Evolutionary conservation across 2,329 filamentous ascomycete genomes (phyloP).

Genomic region (Xylaria sp.): DNA sequence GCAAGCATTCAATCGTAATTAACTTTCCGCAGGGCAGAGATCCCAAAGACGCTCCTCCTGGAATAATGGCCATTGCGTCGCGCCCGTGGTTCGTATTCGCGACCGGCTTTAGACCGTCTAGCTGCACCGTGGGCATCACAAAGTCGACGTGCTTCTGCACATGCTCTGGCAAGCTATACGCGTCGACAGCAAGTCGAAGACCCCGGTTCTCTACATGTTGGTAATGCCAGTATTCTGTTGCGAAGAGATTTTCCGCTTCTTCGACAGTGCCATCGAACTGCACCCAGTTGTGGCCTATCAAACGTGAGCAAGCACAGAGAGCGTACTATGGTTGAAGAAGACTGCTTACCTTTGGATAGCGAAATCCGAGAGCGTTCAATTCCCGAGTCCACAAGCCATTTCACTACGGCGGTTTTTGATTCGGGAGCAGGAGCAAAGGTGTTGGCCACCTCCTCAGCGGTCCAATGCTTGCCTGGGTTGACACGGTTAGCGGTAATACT

Average conservation of each 20-base stretch:
- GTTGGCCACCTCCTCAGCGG: conserved; percentile 48
- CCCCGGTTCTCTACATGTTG: conserved; percentile 36
- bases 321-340: no score
- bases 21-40: conserved; percentile 25
- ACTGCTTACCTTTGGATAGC: conserved; percentile 50
- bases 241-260: conserved; percentile 59
- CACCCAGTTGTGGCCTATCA: conserved; percentile 53
- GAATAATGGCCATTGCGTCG: conserved; percentile 11
- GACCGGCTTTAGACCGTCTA: conserved; percentile 37
- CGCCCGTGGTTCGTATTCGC: conserved; percentile 22
- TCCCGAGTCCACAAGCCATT: conserved; percentile 60
- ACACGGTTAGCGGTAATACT: neutral
- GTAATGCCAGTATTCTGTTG: conserved; percentile 55
- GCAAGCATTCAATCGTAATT: conserved; percentile 32
- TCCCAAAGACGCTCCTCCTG: conserved; percentile 23
- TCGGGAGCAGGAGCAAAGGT: conserved; percentile 51
- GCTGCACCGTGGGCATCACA: conserved; percentile 49
- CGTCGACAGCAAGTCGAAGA: conserved; percentile 49
- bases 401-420: conserved; percentile 54
- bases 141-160: conserved; percentile 48
- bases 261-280: conserved; percentile 59
- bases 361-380: conserved; percentile 54
- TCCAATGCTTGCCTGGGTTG: conserved; percentile 47
- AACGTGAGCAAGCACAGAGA: neutral
- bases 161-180: conserved; percentile 48